phyloP scores from a whole-genome alignment of 805 yeast species.

The Yarrowia sp. region DNA sequence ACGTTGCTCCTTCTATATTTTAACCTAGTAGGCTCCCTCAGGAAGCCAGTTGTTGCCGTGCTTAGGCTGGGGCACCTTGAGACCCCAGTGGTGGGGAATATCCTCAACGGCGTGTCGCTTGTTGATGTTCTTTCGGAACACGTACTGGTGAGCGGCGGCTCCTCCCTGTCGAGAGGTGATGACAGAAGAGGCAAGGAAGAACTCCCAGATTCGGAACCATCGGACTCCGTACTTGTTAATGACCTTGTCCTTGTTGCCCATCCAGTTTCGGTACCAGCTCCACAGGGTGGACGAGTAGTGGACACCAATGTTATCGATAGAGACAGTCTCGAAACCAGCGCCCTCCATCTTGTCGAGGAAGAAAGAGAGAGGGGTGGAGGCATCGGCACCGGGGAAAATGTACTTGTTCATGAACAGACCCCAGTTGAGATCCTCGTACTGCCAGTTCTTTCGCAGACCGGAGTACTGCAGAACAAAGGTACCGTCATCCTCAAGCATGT shows the following conservation, averaged over 20 bases:
- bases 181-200: slow-evolving; percentile 76
- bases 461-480: slow-evolving; percentile 83
- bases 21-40: slow-evolving; percentile 18
- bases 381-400: slow-evolving; percentile 97
- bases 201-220: slow-evolving; percentile 95
- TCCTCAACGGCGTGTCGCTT: slow-evolving; percentile 79
- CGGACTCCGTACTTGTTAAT: slow-evolving; percentile 77
- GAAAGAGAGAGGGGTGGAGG: slow-evolving; percentile 87
- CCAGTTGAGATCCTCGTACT: slow-evolving; percentile 91
- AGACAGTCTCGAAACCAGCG: slow-evolving; percentile 80
- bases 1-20: not conserved
- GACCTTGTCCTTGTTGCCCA: slow-evolving; percentile 73
- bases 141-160: slow-evolving; percentile 88
- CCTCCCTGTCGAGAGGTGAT: slow-evolving; percentile 90
- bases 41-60: slow-evolving; percentile 27
- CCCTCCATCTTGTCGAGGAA: slow-evolving; percentile 74
- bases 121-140: slow-evolving; percentile 85
- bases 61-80: slow-evolving; percentile 44
- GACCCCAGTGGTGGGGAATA: slow-evolving; percentile 73
- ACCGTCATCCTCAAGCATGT: slow-evolving; percentile 90
- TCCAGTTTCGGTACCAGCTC: slow-evolving; percentile 96
- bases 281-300: slow-evolving; percentile 88
- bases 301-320: slow-evolving; percentile 86
- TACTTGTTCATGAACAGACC: slow-evolving; percentile 95
- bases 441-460: slow-evolving; percentile 89